phyloP scores from a whole-genome alignment of 1,284 basidiomycete species.

The Austroboletus niveus region DNA sequence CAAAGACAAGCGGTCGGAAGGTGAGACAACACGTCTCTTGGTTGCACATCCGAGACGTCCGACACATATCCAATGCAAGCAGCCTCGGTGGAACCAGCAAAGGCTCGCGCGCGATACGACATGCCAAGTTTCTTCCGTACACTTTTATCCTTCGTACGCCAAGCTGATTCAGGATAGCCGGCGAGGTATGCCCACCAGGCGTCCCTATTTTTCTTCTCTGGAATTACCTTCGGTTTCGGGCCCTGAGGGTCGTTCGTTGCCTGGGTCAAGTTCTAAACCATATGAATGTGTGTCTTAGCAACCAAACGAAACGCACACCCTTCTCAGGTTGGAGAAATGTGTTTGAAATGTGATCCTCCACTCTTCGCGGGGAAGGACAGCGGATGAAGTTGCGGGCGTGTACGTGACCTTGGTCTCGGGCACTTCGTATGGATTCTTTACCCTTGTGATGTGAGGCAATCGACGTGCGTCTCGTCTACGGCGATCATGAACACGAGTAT shows the following conservation, averaged over 20 bases:
- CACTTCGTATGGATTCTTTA: slow-evolving; percentile 61
- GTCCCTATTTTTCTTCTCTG: slow-evolving; percentile 68
- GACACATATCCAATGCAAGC: slow-evolving; percentile 8
- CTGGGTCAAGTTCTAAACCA: slow-evolving; percentile 59
- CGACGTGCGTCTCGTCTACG: slow-evolving; percentile 62
- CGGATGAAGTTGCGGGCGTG: slow-evolving; percentile 16
- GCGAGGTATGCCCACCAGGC: slow-evolving; percentile 76
- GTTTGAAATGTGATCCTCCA: slow-evolving; percentile 59
- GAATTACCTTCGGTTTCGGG: slow-evolving; percentile 43
- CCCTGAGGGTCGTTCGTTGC: slow-evolving; percentile 43
- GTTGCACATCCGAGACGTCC: slow-evolving; percentile 2
- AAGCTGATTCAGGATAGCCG: slow-evolving; percentile 63
- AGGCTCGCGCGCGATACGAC: slow-evolving; percentile 35
- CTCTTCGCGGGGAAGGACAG: slow-evolving; percentile 54
- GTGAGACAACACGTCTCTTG: slow-evolving; percentile 1
- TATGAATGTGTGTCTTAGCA: slow-evolving; percentile 9
- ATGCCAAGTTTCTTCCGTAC: slow-evolving; percentile 24
- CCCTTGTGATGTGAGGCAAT: slow-evolving; percentile 62
- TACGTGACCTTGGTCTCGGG: slow-evolving; percentile 23
- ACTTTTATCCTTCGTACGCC: slow-evolving; percentile 45
- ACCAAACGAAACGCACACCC: slow-evolving; percentile 37
- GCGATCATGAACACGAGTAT: slow-evolving; percentile 4
- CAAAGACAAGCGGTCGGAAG: not conserved
- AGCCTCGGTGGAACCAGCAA: slow-evolving; percentile 30
- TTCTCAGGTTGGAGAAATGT: slow-evolving; percentile 63